Base-by-base conservation (phyloP, 352 stramenopile genomes). In the Phytophthora aleatoria region DNA sequence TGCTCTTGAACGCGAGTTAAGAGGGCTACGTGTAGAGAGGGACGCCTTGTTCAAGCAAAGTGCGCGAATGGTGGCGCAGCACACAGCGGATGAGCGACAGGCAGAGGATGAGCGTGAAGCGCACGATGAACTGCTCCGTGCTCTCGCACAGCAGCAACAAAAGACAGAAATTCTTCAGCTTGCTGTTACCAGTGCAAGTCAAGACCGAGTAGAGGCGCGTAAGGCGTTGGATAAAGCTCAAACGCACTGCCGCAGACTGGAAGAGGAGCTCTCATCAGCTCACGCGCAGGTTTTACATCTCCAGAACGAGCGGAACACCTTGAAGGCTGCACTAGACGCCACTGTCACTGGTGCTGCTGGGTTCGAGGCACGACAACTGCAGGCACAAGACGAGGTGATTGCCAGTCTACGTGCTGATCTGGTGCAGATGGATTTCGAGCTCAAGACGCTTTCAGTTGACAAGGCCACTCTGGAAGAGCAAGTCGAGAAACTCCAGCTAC, bases 401-500 rank as follows among this genome's bases (percentile, higher is more conserved):
- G 44, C 64, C 38, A 87, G 76, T 57, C 65, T 91, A 33, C 74
- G 82, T 3, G 72, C 73, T 36, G 78, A 89, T 52, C 43, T 91
- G 11, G 45, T 86, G 42, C 74, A 88, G 49, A 87, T 87, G 77
- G 82, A 89, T 48, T 88, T 91, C 52, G 82, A 91, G 61, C 71
- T 73, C 56, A 77, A 79, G 58, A 89, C 82, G 13, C 53, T 89
- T 36, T 61, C 57, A 3, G 58, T 80, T 13, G 76, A 85, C 57
- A 83, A 78, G 48, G 53, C 76, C 1, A 64, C 55, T 28, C 59
- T 87, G 7, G 68, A 57, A 50, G 58, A 79, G 8, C 67, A 77
- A 31, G 30, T 79, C 1, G 50, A 76, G 30, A 77, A 70, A 47
- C 52, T 87, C 10, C 57, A 85, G 52, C 60, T 56, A 35, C 67